Percentiles rank a stretch among this genome's conserved stretches.
These are phyloP conservation scores for Aspergillus nomiae DNA, from an alignment of 2,329 filamentous ascomycete genomes.

Conservation along the genomic window DNA sequence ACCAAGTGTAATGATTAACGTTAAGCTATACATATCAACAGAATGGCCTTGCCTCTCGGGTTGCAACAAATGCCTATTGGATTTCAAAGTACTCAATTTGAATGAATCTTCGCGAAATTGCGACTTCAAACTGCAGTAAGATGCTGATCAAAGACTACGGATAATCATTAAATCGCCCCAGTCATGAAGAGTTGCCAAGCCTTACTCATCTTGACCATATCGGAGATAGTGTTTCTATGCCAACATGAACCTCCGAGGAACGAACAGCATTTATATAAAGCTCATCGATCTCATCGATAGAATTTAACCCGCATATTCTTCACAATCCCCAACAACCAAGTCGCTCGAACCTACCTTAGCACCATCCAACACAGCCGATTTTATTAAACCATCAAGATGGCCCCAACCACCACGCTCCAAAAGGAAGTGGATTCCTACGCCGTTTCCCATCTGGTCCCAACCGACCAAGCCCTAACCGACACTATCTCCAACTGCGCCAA, in stretches of 20 bases:
- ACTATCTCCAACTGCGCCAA: background rate
- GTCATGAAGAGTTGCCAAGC: background rate
- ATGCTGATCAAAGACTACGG: no score
- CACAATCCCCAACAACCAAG: background rate
- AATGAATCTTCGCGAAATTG: background rate
- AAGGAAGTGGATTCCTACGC: background rate
- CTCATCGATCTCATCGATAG: background rate
- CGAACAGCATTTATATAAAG: background rate
- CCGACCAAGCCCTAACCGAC: background rate
- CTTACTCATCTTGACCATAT: background rate
- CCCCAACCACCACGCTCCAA: background rate
- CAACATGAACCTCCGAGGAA: background rate
- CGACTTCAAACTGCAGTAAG: no score
- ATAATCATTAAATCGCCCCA: no score
- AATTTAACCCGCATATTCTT: background rate
- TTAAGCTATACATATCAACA: background rate
- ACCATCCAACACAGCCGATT: background rate
- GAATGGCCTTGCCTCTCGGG: no score
- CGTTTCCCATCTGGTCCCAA: background rate
- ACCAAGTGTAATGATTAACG: no score
- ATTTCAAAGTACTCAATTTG: no score
- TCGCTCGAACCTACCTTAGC: background rate
- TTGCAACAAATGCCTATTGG: background rate
- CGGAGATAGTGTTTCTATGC: background rate
- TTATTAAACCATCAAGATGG: background rate